These are phyloP conservation scores for Rhizomucor pusillus DNA, from an alignment of 371 early-diverging fungal species.

Conservation along the genomic window DNA sequence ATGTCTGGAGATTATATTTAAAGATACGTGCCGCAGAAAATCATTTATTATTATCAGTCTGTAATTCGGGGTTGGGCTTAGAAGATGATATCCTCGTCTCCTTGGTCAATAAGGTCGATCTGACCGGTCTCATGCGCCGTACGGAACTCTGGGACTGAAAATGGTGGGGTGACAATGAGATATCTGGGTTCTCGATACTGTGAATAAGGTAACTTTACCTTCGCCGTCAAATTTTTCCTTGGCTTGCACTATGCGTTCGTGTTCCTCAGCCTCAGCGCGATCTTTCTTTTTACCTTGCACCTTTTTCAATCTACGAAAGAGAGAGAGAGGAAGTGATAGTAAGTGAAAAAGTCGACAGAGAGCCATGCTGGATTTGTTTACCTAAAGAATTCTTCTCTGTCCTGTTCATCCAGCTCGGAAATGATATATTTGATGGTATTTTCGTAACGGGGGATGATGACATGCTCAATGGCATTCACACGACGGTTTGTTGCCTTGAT, in stretches of 20 bases:
- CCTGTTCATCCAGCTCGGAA: conserved; percentile 99
- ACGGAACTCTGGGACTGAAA: conserved; percentile 21
- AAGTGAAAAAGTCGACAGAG: too few relatives aligned
- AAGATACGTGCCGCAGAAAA: too few relatives aligned
- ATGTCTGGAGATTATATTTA: too few relatives aligned
- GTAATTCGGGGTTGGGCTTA: conserved; percentile 4
- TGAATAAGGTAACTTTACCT: conserved; percentile 6
- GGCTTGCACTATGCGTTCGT: conserved; percentile 19
- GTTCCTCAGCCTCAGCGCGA: conserved; percentile 62
- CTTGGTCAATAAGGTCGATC: conserved; percentile 45
- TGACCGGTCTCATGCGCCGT: conserved; percentile 46
- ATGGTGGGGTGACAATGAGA: neutral
- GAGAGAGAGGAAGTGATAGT: neutral
- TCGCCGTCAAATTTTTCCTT: conserved; percentile 17
- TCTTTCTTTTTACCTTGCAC: conserved; percentile 98
- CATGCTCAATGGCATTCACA: conserved; percentile 99
- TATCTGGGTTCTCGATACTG: neutral
- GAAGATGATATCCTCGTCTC: conserved; percentile 68
- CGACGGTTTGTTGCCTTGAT: conserved; percentile 99
- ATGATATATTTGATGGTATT: conserved; percentile 98
- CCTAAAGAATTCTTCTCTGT: conserved; percentile 99
- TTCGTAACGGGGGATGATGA: conserved; percentile 98
- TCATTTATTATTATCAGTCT: too few relatives aligned
- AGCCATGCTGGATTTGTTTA: conserved; percentile 11
- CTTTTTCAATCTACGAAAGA: conserved; percentile 79